Conservation (phyloP, 1,284 basidiomycete species). For the Wallemia mellicola region DNA sequence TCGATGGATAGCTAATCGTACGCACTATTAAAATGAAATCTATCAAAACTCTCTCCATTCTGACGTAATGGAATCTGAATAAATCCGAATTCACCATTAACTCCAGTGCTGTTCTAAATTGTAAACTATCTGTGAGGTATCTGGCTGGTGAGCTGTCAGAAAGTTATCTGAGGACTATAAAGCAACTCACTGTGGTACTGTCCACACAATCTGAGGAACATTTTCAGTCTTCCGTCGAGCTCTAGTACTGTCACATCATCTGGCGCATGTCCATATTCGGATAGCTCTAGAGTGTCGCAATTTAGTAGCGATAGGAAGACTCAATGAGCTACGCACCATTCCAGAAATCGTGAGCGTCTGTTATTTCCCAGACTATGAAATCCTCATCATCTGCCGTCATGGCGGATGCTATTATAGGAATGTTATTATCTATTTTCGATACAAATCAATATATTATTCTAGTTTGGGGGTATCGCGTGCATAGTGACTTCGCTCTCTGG, state of each 20-base stretch:
- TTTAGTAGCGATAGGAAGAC: too few species aligned
- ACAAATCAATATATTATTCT: too few species aligned
- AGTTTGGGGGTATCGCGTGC: too few species aligned
- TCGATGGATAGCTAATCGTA: conserved; percentile 1
- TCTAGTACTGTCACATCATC: neutral
- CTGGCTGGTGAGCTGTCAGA: conserved; percentile 4
- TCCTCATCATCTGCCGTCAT: neutral
- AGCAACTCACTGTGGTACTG: neutral
- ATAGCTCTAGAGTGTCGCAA: neutral
- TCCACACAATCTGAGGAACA: neutral
- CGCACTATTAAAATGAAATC: conserved; percentile 4
- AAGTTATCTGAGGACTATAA: neutral
- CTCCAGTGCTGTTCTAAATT: conserved; percentile 46
- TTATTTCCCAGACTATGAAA: conserved; percentile 1
- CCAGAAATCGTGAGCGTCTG: neutral
- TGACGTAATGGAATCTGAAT: conserved; percentile 55
- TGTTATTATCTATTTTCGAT: neutral
- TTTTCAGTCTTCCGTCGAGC: neutral
- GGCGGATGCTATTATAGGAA: neutral
- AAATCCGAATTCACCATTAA: conserved; percentile 49
- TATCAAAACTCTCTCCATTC: conserved; percentile 44
- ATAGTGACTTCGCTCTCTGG: neutral
- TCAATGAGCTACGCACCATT: neutral
- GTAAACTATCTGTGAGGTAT: conserved; percentile 45
- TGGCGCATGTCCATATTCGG: neutral